Conservation (phyloP, 306 rosid species). For the Cicer bijugum region DNA sequence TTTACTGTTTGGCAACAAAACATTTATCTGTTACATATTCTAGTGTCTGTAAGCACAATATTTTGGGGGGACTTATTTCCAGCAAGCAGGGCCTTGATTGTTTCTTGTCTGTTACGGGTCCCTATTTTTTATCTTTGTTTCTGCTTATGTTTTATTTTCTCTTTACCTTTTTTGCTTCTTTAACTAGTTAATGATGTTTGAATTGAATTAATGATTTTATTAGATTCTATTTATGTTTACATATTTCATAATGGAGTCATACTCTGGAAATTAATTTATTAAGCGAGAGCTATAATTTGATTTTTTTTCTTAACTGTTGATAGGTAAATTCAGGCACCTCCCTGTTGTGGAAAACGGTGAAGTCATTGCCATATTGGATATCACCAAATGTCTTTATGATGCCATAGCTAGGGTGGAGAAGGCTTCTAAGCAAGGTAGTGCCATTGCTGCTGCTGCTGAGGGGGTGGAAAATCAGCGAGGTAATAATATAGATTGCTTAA, state of each 20-base stretch:
- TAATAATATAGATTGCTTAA: slow-evolving; percentile 64
- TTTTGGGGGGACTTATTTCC: neutral
- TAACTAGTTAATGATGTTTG: slow-evolving; percentile 12
- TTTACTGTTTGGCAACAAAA: neutral
- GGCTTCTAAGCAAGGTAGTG: slow-evolving; percentile 92
- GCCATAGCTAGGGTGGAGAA: slow-evolving; percentile 97
- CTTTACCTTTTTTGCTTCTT: slow-evolving; percentile 26
- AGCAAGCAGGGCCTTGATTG: neutral
- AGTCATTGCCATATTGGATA: slow-evolving; percentile 93
- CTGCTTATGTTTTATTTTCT: neutral
- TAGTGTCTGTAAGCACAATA: neutral
- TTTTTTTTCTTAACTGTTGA: slow-evolving; percentile 37
- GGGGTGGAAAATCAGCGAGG: slow-evolving; percentile 85
- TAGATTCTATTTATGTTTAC: slow-evolving; percentile 12
- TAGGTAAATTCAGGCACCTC: slow-evolving; percentile 96
- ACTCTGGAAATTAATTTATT: slow-evolving; percentile 25
- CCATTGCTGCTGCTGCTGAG: slow-evolving; percentile 94
- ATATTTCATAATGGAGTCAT: slow-evolving; percentile 28
- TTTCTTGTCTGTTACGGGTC: slow-evolving; percentile 4
- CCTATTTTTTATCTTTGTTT: neutral
- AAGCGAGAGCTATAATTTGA: slow-evolving; percentile 26
- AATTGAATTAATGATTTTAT: slow-evolving; percentile 23
- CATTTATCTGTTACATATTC: neutral
- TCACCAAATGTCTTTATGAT: slow-evolving; percentile 91
- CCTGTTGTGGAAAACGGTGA: slow-evolving; percentile 99